A percentile compares a stretch with the other conserved stretches of the same genome.
phyloP scores from a whole-genome alignment of 2,329 filamentous ascomycete genomes.

The Colletotrichum neosansevieriae region DNA sequence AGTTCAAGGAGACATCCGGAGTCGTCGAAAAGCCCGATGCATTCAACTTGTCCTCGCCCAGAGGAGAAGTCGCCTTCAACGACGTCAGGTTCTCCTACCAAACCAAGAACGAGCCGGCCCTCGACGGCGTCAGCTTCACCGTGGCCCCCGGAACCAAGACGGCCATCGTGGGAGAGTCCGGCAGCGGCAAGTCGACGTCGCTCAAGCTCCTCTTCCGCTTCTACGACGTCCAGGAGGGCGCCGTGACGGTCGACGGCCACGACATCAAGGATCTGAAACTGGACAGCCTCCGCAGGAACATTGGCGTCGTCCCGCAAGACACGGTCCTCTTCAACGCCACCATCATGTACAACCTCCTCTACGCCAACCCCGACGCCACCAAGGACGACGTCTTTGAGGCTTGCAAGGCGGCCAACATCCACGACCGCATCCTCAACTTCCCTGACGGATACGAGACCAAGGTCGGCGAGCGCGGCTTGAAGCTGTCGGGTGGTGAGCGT shows the following conservation, averaged over 20 bases:
- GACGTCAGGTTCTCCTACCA: constrained; percentile 59
- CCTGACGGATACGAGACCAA: constrained; percentile 65
- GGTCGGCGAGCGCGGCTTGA: constrained; percentile 65
- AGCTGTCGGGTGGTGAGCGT: constrained; percentile 70
- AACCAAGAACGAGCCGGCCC: constrained; percentile 50
- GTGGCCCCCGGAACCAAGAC: constrained; percentile 59
- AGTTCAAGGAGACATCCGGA: constrained; percentile 59
- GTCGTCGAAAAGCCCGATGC: constrained; percentile 57
- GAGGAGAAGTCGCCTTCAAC: constrained; percentile 56
- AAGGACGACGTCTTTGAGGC: constrained; percentile 64
- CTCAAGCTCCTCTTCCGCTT: constrained; percentile 64
- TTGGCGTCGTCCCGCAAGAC: constrained; percentile 60
- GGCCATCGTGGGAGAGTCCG: constrained; percentile 60
- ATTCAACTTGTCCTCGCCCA: constrained; percentile 45
- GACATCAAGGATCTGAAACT: constrained; percentile 58
- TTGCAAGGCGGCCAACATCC: constrained; percentile 66
- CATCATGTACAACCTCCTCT: constrained; percentile 67
- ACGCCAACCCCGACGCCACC: constrained; percentile 61
- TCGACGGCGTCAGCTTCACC: constrained; percentile 56
- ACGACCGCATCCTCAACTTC: constrained; percentile 65
- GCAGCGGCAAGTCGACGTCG: constrained; percentile 62
- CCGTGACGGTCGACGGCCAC: constrained; percentile 59
- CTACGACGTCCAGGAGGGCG: constrained; percentile 61
- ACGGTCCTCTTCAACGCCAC: constrained; percentile 65
- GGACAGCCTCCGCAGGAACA: constrained; percentile 53